phyloP scores from a whole-genome alignment of 352 stramenopile genomes.

The Globisporangium irregulare region DNA sequence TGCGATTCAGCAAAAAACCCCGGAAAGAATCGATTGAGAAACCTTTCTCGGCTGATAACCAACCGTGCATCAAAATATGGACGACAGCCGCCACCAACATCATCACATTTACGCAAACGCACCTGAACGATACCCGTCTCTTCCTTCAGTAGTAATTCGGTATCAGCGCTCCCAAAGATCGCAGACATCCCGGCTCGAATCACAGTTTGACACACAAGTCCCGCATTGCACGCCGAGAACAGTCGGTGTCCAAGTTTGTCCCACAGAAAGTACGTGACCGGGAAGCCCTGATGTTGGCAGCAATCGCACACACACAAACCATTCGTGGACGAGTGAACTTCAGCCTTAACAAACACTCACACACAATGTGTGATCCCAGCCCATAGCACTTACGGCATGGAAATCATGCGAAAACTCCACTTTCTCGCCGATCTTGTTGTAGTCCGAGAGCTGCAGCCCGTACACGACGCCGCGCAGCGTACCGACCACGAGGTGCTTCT shows the following conservation, averaged over 20 bases:
- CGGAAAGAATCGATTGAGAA: not conserved
- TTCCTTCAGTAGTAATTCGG: conserved; percentile 83
- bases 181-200: conserved; percentile 77
- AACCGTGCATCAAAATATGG: not conserved
- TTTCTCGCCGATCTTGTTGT: conserved; percentile 86
- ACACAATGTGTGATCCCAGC: not conserved
- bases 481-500: conserved; percentile 80
- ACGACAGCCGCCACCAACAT: not conserved
- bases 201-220: conserved; percentile 74
- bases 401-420: conserved; percentile 88
- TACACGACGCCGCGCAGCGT: conserved; percentile 80
- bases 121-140: conserved; percentile 85
- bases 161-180: conserved; percentile 80
- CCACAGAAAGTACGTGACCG: conserved; percentile 82
- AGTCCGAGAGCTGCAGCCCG: conserved; percentile 74
- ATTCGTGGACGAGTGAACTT: not conserved
- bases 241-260: conserved; percentile 61
- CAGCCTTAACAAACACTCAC: not conserved
- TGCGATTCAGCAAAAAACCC: not conserved
- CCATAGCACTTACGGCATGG: conserved; percentile 37
- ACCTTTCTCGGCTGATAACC: not conserved
- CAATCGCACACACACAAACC: not conserved
- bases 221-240: conserved; percentile 81
- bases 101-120: conserved; percentile 1
- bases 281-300: conserved; percentile 45